phyloP scores from a whole-genome alignment of 2,329 filamentous ascomycete genomes.

The Hirsutella rhossiliensis region DNA sequence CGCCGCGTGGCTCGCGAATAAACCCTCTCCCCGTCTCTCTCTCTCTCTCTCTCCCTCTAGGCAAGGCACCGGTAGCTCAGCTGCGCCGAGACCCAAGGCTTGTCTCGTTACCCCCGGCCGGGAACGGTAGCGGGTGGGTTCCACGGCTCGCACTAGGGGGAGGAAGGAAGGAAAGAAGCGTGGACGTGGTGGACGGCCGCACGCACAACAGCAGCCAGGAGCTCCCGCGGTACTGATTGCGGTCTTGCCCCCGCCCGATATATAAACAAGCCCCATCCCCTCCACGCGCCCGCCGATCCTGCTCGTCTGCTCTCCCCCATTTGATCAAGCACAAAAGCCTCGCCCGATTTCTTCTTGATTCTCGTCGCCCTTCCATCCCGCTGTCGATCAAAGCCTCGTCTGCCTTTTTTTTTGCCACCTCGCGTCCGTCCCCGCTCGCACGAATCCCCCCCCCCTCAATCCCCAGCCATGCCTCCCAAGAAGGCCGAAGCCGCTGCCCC shows the following conservation, averaged over 20 bases:
- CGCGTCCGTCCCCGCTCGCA: not conserved
- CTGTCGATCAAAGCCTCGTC: constrained; percentile 12
- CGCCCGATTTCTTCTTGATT: constrained; percentile 13
- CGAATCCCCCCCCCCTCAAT: constrained; percentile 9
- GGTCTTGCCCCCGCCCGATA: constrained; percentile 42
- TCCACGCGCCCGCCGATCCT: constrained; percentile 34
- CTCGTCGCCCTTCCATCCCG: constrained; percentile 7
- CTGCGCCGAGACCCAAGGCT: not conserved
- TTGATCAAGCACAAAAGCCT: constrained; percentile 1
- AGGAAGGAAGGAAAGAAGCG: not conserved
- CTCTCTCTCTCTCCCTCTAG: too few relatives aligned
- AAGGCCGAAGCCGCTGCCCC: constrained; percentile 30
- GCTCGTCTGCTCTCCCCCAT: constrained; percentile 21
- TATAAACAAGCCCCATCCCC: constrained; percentile 46
- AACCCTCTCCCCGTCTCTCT: too few relatives aligned
- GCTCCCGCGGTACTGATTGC: constrained; percentile 38
- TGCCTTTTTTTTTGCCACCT: constrained; percentile 5
- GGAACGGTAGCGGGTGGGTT: constrained; percentile 3
- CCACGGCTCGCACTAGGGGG: constrained; percentile 2
- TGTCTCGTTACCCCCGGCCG: constrained; percentile 1
- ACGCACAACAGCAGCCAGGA: constrained; percentile 3
- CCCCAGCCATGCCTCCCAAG: constrained; percentile 46
- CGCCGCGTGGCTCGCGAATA: too few relatives aligned
- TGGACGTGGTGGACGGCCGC: constrained; percentile 1
- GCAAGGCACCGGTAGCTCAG: too few relatives aligned